These are phyloP conservation scores for Trichoderma semiorbis DNA, from an alignment of 2,329 filamentous ascomycete species.

Conservation along the genomic window DNA sequence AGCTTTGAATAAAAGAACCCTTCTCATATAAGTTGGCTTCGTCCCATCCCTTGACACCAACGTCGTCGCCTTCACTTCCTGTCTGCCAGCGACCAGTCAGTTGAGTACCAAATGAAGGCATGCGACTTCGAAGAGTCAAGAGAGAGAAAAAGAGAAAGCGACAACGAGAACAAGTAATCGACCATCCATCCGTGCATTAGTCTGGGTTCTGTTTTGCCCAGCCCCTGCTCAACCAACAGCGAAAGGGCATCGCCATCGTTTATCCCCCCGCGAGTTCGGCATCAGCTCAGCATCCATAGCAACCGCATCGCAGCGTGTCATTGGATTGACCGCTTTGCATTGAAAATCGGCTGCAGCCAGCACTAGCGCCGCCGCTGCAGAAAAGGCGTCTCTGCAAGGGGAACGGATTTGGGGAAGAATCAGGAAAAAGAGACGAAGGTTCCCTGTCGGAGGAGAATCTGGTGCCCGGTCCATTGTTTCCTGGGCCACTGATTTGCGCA, in stretches of 20 bases:
- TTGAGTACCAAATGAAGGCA: background rate
- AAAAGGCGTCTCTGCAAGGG: background rate
- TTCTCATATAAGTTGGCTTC: background rate
- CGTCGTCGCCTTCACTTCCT: background rate
- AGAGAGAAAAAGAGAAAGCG: background rate
- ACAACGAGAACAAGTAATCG: background rate
- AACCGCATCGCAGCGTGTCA: background rate
- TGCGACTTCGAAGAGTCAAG: background rate
- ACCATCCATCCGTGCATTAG: background rate
- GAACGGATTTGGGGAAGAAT: background rate
- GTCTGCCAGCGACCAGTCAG: background rate
- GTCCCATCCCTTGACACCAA: background rate
- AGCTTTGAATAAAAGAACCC: slow-evolving; percentile 18
- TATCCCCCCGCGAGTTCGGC: background rate
- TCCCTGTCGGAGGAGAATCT: background rate
- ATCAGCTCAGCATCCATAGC: background rate
- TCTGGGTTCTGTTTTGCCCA: background rate
- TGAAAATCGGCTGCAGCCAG: background rate
- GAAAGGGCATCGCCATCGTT: background rate
- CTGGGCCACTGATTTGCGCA: slow-evolving; percentile 1
- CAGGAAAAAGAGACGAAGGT: background rate
- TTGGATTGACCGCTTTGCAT: background rate
- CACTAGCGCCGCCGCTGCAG: background rate
- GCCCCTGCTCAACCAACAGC: background rate
- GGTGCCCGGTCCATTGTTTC: slow-evolving; percentile 4